Conservation (phyloP, 768 basidiomycete species). For the Lactarius akahatsu region DNA sequence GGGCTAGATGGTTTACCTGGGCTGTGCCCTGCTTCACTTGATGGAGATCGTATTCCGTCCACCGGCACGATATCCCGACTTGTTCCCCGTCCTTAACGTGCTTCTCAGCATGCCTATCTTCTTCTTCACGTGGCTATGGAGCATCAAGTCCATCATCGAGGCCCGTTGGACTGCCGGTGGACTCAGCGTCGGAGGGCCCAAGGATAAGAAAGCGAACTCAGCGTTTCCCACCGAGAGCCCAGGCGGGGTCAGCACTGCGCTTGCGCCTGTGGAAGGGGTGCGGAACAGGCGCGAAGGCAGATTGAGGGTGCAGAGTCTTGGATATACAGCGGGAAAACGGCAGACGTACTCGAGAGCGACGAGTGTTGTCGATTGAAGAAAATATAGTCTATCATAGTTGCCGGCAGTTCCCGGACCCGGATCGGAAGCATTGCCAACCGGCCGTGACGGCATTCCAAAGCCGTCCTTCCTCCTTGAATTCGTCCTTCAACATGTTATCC, state of each 20-base stretch:
- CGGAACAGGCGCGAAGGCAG: constrained; percentile 19
- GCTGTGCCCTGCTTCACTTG: constrained; percentile 56
- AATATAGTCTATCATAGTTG: neutral
- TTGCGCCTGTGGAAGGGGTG: neutral
- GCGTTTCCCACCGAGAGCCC: neutral
- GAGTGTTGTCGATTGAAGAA: too few relatives aligned
- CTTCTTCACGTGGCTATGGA: constrained; percentile 84
- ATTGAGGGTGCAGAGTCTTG: constrained; percentile 14
- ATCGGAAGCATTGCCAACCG: neutral
- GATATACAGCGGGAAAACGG: neutral
- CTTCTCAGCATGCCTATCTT: constrained; percentile 81
- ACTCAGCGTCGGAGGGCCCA: constrained; percentile 32
- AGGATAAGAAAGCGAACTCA: constrained; percentile 8
- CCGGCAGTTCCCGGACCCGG: neutral
- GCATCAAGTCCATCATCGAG: constrained; percentile 76
- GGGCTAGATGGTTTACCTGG: constrained; percentile 52
- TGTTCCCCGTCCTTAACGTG: constrained; percentile 84
- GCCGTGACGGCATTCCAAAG: neutral
- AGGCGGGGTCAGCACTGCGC: constrained; percentile 14
- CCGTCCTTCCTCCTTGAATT: neutral
- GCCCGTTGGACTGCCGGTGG: constrained; percentile 78
- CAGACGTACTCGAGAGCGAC: neutral
- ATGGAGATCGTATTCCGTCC: constrained; percentile 61
- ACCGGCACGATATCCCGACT: constrained; percentile 77
- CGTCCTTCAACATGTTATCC: constrained; percentile 26